Percentiles rank a stretch among this genome's conserved stretches.
These are phyloP conservation scores for Globisporangium okanoganense DNA, from an alignment of 352 stramenopile species.

Conservation along the genomic window DNA sequence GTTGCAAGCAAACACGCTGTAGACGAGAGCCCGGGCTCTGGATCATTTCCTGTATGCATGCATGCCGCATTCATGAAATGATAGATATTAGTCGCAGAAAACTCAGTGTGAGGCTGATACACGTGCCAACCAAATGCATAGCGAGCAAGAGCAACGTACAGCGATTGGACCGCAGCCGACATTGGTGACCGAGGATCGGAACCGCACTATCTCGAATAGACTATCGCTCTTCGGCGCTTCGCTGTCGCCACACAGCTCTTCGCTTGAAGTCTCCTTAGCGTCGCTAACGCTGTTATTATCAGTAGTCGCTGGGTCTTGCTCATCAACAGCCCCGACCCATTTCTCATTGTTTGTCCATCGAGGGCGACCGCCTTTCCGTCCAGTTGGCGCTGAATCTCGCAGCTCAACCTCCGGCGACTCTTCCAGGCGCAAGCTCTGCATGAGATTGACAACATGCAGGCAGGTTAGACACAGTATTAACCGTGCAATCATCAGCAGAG, in stretches of 20 bases:
- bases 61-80: not conserved
- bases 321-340: not conserved
- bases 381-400: not conserved
- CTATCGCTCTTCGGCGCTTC: not conserved
- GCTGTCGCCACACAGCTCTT: not conserved
- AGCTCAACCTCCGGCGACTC: not conserved
- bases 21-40: slow-evolving; percentile 12
- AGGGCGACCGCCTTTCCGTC: not conserved
- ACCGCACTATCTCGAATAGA: slow-evolving; percentile 10
- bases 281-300: not conserved
- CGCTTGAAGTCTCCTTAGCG: not conserved
- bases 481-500: too few species aligned
- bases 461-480: too few species aligned
- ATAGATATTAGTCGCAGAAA: not conserved
- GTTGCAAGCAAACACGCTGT: slow-evolving; percentile 25
- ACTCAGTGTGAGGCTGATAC: not conserved
- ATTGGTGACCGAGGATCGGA: slow-evolving; percentile 21
- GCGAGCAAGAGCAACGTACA: slow-evolving; percentile 1
- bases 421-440: slow-evolving; percentile 6
- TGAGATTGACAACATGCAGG: not conserved
- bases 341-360: not conserved
- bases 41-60: slow-evolving; percentile 20
- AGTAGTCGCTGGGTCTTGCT: not conserved
- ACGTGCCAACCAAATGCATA: not conserved
- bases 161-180: slow-evolving; percentile 20